Conservation (phyloP, 2,329 filamentous ascomycete species). For the Dothidotthia symphoricarpi region DNA sequence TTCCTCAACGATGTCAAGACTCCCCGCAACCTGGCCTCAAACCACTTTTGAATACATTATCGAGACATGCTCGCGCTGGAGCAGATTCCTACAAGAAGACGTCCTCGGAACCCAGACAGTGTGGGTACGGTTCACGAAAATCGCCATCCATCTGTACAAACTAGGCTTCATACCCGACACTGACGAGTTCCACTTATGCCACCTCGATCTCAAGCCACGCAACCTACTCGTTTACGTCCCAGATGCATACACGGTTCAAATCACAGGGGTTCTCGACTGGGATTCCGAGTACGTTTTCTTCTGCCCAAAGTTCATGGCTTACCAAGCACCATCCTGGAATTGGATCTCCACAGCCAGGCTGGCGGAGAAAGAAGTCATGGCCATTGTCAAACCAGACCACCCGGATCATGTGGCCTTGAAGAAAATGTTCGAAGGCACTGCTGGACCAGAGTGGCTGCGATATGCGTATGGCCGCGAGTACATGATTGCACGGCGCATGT, state of each 20-base stretch:
- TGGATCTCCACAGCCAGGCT: slow-evolving; percentile 10
- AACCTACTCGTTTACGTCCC: slow-evolving; percentile 20
- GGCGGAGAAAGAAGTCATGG: slow-evolving; percentile 13
- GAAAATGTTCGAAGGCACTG: slow-evolving; percentile 1
- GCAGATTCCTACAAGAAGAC: background rate
- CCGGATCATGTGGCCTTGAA: slow-evolving; percentile 16
- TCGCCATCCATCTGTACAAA: slow-evolving; percentile 10
- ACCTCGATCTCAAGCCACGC: slow-evolving; percentile 15
- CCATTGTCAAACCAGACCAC: slow-evolving; percentile 3
- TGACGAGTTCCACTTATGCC: slow-evolving; percentile 8
- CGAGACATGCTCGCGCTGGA: background rate
- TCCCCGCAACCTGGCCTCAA: background rate
- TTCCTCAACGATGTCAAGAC: background rate
- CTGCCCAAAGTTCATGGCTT: slow-evolving; percentile 18
- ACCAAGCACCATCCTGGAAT: slow-evolving; percentile 16
- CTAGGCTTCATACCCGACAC: slow-evolving; percentile 8
- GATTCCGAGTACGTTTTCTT: slow-evolving; percentile 18
- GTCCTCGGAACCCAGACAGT: background rate
- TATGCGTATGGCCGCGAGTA: slow-evolving; percentile 25
- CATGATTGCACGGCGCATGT: slow-evolving; percentile 9
- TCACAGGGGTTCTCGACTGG: slow-evolving; percentile 27
- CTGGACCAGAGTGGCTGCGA: slow-evolving; percentile 16
- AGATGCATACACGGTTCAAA: slow-evolving; percentile 5
- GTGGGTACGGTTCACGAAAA: slow-evolving; percentile 8
- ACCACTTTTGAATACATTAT: slow-evolving; percentile 1